Evolutionary conservation across 192 early-diverging fungal genomes (phyloP), one percentile per base, ranked within the genome.

Genomic region (Pilaira anomala): DNA sequence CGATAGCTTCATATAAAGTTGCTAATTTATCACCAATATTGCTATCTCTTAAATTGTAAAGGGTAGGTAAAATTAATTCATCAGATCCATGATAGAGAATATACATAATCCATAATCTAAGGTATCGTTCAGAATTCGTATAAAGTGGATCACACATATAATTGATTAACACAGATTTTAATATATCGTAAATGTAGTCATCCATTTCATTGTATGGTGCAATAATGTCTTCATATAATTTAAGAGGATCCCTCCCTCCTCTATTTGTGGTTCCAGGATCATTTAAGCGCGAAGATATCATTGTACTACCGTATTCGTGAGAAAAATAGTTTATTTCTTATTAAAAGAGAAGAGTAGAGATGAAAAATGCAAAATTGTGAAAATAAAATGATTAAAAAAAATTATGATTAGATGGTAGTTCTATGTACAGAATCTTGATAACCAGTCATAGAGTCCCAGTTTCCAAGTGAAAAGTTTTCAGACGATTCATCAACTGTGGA

Each of bases 391-490:
- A n/a, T n/a, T n/a, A n/a, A n/a, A n/a, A n/a, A n/a, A n/a, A 33
- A 33, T 36, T 36, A 9, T 36, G 6, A 36, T 4, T 9, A 3
- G 11, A 9, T 33, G 7, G 30, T 45, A 26, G 8, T 19, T 57
- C 39, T 66, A 12, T 56, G 53, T 24, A 48, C 53, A 49, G 8
- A 1, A 18, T 57, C 60, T 24, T 69, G 67, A 25, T 55, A 62
- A 45, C 67, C 67, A 14, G 67, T 63, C 67, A 69, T 69, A 7
- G 60, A 53, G 19, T 69, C 60, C 60, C 60, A 68, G 42, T 68
- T 68, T 16, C 63, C 63, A 46, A 65, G 52, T 7, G 36, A 19
- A 22, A 62, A n/a, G 25, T 67, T 44, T 60, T 67, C 51, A 8
- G 48, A 36, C n/a, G 21, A 18, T 40, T 40, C 48, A 14, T 63